Evolutionary conservation across 345 rosid species (phyloP).

Genomic region (Eucalyptus regnans): DNA sequence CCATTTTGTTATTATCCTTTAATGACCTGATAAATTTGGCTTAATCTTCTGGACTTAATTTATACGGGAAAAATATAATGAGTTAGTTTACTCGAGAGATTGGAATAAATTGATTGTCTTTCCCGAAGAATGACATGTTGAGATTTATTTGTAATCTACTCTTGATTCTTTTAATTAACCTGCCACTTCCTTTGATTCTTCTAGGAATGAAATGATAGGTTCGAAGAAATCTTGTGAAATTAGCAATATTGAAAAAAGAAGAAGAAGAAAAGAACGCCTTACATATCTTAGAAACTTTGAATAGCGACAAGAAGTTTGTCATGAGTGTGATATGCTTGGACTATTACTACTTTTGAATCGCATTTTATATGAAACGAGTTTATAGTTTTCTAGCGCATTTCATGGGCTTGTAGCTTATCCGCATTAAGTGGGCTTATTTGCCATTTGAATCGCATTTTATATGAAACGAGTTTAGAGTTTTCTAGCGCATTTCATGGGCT

Average conservation of each 20-base stretch:
- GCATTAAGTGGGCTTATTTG: neutral
- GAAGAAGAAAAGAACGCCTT: neutral
- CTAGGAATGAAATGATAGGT: neutral
- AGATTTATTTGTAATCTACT: neutral
- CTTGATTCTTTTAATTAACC: neutral
- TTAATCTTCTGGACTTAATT: neutral
- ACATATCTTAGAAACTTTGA: neutral
- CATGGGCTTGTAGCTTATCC: neutral
- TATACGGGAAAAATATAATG: neutral
- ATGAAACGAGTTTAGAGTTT: too few relatives aligned
- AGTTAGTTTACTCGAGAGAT: neutral
- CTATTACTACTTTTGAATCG: neutral
- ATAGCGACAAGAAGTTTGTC: neutral
- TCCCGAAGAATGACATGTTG: neutral
- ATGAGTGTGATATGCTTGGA: neutral
- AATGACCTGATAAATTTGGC: neutral
- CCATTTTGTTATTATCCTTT: neutral
- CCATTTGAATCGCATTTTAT: too few relatives aligned
- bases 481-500: too few relatives aligned
- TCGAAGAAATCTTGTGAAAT: neutral
- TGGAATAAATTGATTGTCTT: neutral
- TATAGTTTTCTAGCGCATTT: neutral
- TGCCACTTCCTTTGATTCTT: neutral
- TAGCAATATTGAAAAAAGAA: neutral
- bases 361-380: too few relatives aligned